Conservation (phyloP, 495 filamentous ascomycete species). For the Trichoderma erinaceum region DNA sequence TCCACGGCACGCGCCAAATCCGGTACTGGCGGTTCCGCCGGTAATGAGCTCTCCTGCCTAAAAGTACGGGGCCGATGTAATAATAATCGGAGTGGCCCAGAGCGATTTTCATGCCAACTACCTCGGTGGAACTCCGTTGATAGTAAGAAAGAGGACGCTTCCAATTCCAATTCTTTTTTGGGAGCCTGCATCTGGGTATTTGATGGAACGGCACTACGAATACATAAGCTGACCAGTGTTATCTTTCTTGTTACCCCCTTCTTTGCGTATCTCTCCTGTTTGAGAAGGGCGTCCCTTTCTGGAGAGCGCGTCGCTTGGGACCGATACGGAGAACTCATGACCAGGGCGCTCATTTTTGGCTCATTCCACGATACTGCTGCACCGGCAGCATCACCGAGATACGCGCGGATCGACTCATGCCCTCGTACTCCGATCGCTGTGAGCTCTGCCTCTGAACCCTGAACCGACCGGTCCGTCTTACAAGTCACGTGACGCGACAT, state of each 20-base stretch:
- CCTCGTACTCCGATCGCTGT: too few species aligned
- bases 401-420: too few species aligned
- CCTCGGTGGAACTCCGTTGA: conserved; percentile 1
- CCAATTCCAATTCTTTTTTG: background rate
- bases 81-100: background rate
- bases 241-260: too few species aligned
- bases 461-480: background rate
- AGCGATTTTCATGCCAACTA: background rate
- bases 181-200: background rate
- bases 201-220: background rate
- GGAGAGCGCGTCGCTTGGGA: too few species aligned
- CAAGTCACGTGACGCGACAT: background rate
- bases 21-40: conserved; percentile 9
- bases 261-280: too few species aligned
- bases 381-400: too few species aligned
- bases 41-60: conserved; percentile 11
- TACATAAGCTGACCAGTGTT: background rate
- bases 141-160: background rate
- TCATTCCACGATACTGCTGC: too few species aligned
- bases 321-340: too few species aligned
- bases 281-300: too few species aligned
- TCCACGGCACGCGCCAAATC: background rate
- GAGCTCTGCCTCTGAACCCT: background rate
- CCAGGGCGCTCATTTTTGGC: too few species aligned
- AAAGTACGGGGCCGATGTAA: conserved; percentile 5